These are phyloP conservation scores for Candida pseudoglaebosa DNA, from an alignment of 805 yeast genomes.

Conservation along the genomic window DNA sequence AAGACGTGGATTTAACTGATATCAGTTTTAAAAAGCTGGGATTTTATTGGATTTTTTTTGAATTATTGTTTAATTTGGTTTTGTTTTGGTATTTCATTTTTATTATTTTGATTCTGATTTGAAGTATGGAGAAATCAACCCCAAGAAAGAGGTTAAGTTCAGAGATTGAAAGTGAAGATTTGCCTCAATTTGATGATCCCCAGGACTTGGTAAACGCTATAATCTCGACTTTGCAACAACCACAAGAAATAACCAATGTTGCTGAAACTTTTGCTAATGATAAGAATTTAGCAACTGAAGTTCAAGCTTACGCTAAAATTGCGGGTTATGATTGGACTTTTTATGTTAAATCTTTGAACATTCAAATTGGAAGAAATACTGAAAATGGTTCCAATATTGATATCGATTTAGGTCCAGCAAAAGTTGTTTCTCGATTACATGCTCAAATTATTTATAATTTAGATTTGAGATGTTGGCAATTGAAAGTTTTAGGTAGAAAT, in stretches of 20 bases:
- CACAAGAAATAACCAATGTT: slow-evolving; percentile 73
- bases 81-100: background rate
- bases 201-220: slow-evolving; percentile 69
- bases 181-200: slow-evolving; percentile 51
- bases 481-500: slow-evolving; percentile 80
- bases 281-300: slow-evolving; percentile 63
- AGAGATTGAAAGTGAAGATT: slow-evolving; percentile 20
- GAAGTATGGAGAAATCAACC: slow-evolving; percentile 17
- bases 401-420: slow-evolving; percentile 94
- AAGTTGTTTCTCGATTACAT: slow-evolving; percentile 91
- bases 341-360: slow-evolving; percentile 74
- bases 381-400: slow-evolving; percentile 44
- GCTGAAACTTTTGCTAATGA: slow-evolving; percentile 71
- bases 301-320: slow-evolving; percentile 97
- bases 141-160: slow-evolving; percentile 26
- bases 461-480: slow-evolving; percentile 77
- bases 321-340: slow-evolving; percentile 94
- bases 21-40: too few relatives aligned
- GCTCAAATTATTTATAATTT: slow-evolving; percentile 79
- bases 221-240: slow-evolving; percentile 62
- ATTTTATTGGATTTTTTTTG: too few relatives aligned
- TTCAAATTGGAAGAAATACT: slow-evolving; percentile 86
- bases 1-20: background rate
- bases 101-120: too few relatives aligned
- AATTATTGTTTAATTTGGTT: too few relatives aligned